These are phyloP conservation scores for Metschnikowia vanudenii DNA, from an alignment of 805 yeast species.

Conservation along the genomic window DNA sequence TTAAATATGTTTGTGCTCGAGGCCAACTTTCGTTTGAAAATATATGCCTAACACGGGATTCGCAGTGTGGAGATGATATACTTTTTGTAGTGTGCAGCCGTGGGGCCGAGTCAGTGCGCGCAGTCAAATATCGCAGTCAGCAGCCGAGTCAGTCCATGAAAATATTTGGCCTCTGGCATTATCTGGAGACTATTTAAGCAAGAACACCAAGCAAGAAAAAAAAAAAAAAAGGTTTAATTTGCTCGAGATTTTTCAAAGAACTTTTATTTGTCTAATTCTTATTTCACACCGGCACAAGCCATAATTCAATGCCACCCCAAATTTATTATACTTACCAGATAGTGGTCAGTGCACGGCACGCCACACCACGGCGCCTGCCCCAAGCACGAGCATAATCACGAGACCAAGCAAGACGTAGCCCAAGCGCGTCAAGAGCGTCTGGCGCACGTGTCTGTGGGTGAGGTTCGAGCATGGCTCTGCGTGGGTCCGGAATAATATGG, in stretches of 20 bases:
- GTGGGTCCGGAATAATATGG: slow-evolving; percentile 3
- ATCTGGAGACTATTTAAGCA: no score
- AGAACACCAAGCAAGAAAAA: neutral
- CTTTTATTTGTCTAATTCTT: no score
- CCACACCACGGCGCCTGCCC: slow-evolving; percentile 9
- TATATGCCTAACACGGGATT: neutral
- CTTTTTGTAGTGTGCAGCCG: slow-evolving; percentile 5
- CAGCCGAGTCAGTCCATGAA: neutral
- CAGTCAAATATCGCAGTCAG: slow-evolving; percentile 2
- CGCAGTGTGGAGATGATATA: neutral
- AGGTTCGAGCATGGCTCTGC: slow-evolving; percentile 11
- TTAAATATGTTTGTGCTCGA: no score
- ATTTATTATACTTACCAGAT: no score
- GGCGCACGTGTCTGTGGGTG: slow-evolving; percentile 12
- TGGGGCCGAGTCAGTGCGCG: slow-evolving; percentile 11
- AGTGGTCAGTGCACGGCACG: slow-evolving; percentile 3
- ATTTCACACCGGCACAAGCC: no score
- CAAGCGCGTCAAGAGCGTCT: slow-evolving; percentile 9
- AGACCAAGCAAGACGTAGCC: slow-evolving; percentile 7
- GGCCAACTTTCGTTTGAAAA: no score
- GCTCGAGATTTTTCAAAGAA: no score
- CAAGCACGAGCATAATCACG: slow-evolving; percentile 5
- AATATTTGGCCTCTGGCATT: no score
- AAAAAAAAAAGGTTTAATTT: neutral
- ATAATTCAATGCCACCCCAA: no score